These are phyloP conservation scores for Cladosporium sp. DNA, from an alignment of 2,329 filamentous ascomycete species.

Conservation along the genomic window DNA sequence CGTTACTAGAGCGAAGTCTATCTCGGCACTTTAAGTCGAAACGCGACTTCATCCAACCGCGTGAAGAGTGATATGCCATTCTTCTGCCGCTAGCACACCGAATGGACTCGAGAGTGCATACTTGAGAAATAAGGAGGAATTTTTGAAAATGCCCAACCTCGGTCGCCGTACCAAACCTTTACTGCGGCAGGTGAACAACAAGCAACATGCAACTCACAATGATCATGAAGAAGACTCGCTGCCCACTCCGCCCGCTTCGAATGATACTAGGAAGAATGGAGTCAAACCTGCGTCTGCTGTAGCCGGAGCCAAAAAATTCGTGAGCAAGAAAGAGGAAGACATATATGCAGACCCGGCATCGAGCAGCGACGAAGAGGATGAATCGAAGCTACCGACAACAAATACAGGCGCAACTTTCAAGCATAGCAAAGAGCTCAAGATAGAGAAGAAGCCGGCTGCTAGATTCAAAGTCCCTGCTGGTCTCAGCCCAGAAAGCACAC, in stretches of 20 bases:
- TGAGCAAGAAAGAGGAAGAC: slow-evolving; percentile 3
- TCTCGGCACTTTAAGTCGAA: background rate
- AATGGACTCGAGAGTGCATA: background rate
- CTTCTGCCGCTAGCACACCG: background rate
- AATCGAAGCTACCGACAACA: slow-evolving; percentile 9
- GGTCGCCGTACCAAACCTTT: slow-evolving; percentile 18
- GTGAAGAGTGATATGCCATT: background rate
- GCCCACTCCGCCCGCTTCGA: slow-evolving; percentile 14
- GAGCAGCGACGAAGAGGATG: slow-evolving; percentile 16
- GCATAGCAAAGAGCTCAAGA: background rate
- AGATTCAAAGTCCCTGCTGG: background rate
- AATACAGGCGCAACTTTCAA: slow-evolving; percentile 9
- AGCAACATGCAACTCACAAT: slow-evolving; percentile 33
- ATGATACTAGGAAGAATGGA: background rate
- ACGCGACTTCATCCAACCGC: background rate
- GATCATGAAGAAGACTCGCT: slow-evolving; percentile 32
- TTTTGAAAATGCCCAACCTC: background rate
- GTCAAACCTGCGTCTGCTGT: background rate
- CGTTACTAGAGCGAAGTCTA: background rate
- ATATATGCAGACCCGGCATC: slow-evolving; percentile 16
- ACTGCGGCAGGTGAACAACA: slow-evolving; percentile 29
- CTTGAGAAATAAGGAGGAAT: background rate
- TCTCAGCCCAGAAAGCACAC: background rate
- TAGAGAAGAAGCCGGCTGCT: background rate
- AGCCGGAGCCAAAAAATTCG: background rate